These are phyloP conservation scores for Suillus sp. DNA, from an alignment of 768 basidiomycete species.

Conservation along the genomic window DNA sequence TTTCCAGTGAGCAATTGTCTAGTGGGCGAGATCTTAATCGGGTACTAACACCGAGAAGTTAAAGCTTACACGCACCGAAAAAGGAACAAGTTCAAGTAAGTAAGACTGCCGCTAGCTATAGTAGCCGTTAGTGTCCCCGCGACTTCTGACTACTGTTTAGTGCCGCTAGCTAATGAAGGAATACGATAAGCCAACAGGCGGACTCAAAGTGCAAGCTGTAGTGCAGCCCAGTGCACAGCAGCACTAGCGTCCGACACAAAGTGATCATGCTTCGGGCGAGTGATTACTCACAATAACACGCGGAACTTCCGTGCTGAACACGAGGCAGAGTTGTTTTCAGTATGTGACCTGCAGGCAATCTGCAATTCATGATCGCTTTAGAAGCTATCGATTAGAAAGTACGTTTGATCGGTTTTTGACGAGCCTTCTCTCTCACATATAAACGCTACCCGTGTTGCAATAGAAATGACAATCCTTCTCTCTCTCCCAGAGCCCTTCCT, in stretches of 20 bases:
- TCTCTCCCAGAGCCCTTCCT: conserved; percentile 18
- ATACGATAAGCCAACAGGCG: not conserved
- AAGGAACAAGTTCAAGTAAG: not conserved
- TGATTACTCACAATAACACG: conserved; percentile 35
- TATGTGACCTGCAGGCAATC: conserved; percentile 20
- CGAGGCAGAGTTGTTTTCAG: conserved; percentile 28
- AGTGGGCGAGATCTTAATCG: not conserved
- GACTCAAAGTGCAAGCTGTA: not conserved
- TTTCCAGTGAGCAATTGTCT: conserved; percentile 2
- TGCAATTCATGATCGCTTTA: conserved; percentile 23
- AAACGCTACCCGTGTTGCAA: conserved; percentile 27
- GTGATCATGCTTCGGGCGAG: conserved; percentile 19
- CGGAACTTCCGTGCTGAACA: conserved; percentile 34
- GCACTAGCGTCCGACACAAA: not conserved
- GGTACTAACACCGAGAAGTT: not conserved
- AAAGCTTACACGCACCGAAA: not conserved
- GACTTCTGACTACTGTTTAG: conserved; percentile 1
- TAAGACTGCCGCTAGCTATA: not conserved
- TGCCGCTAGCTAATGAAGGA: not conserved
- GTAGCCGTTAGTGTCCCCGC: not conserved
- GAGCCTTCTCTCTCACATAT: conserved; percentile 26
- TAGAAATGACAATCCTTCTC: conserved; percentile 14
- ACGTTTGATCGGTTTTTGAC: conserved; percentile 27
- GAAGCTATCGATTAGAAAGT: conserved; percentile 24
- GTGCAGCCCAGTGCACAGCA: not conserved